Evolutionary conservation across 306 rosid species (phyloP), one percentile per base, ranked within the genome.

Genomic region (Cucurbita argyrosperma): DNA sequence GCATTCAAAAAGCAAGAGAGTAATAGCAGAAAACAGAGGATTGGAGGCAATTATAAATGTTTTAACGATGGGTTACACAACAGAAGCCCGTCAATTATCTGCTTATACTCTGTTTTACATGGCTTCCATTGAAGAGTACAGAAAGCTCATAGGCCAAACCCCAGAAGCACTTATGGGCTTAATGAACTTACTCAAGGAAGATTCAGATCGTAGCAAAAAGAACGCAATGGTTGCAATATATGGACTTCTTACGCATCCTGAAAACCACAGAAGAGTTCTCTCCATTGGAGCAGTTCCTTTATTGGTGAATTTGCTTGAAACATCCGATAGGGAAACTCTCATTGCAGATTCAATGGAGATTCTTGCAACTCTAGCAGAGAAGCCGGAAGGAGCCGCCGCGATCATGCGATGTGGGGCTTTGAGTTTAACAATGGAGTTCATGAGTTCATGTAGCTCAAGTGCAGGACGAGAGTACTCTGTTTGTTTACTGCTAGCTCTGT

Each of bases 91-190:
- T 39, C 89, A 88, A 26, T 88, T 86, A 53, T 90, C 89, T 55
- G 96, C 97, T 26, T 95, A 88, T 0, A 77, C 83, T 5, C 73
- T 94, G 69, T 91, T 85, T 71, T 94, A 94, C 87, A 83, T 91
- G 30, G 85, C 93, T 60, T 90, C 93, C 6, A 35, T 81, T 6
- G 83, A 86, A 14, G 91, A 89, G 51, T 77, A 87, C 75, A 53
- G 88, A 61, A 77, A 51, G 38, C 26, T 80, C 66, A 88, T 94
- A 3, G 96, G 96, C 2, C 82, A 81, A 49, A 86, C 76, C 68
- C 86, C 86, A 1, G 84, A 87, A 8, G 86, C 86, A 38, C 68
- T 94, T 74, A 77, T 88, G 46, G 87, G 89, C 19, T 76, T 94
- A 79, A 71, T 83, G 49, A 63, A 68, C 35, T 85, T 89, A 71